A percentile compares a stretch with the other conserved stretches of the same genome.
phyloP scores from a whole-genome alignment of 495 filamentous ascomycete species.

The Chaetomium cochliodes region DNA sequence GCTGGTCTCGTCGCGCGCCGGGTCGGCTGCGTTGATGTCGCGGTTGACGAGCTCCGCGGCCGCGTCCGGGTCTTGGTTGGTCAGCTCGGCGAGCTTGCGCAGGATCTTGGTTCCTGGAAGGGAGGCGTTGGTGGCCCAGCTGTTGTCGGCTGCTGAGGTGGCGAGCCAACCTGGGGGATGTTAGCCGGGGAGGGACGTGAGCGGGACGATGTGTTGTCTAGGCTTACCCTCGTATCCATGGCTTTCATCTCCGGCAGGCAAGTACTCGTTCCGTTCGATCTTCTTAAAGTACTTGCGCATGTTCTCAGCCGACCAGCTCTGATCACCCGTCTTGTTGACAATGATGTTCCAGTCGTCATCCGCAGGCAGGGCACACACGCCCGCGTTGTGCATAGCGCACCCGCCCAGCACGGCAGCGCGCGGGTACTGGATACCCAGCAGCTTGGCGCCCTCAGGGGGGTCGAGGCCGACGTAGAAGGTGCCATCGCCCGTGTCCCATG shows the following conservation, averaged over 20 bases:
- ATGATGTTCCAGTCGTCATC: slow-evolving; percentile 50
- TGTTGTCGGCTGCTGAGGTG: slow-evolving; percentile 37
- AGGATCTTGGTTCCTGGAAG: slow-evolving; percentile 35
- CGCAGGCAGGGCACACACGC: slow-evolving; percentile 42
- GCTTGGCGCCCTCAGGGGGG: slow-evolving; percentile 44
- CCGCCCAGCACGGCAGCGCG: slow-evolving; percentile 49
- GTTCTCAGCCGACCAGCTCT: slow-evolving; percentile 45
- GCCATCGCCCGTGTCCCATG: slow-evolving; percentile 46
- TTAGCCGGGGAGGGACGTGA: not conserved
- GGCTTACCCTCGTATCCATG: slow-evolving; percentile 44
- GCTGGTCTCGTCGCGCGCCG: slow-evolving; percentile 39
- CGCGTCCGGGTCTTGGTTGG: slow-evolving; percentile 38
- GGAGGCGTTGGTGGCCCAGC: slow-evolving; percentile 35
- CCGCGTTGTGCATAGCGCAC: slow-evolving; percentile 52
- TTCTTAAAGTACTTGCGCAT: slow-evolving; percentile 47
- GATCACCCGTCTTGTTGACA: slow-evolving; percentile 46
- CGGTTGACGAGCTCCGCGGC: slow-evolving; percentile 33
- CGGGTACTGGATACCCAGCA: slow-evolving; percentile 50
- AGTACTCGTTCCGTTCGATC: slow-evolving; percentile 48
- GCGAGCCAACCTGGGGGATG: slow-evolving; percentile 40
- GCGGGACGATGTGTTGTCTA: no score
- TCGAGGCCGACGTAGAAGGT: slow-evolving; percentile 50
- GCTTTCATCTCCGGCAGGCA: slow-evolving; percentile 36
- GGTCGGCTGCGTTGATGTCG: slow-evolving; percentile 44
- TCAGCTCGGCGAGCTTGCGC: slow-evolving; percentile 33